Conservation (phyloP, 306 rosid species). For the Sphenostylis stenocarpa region DNA sequence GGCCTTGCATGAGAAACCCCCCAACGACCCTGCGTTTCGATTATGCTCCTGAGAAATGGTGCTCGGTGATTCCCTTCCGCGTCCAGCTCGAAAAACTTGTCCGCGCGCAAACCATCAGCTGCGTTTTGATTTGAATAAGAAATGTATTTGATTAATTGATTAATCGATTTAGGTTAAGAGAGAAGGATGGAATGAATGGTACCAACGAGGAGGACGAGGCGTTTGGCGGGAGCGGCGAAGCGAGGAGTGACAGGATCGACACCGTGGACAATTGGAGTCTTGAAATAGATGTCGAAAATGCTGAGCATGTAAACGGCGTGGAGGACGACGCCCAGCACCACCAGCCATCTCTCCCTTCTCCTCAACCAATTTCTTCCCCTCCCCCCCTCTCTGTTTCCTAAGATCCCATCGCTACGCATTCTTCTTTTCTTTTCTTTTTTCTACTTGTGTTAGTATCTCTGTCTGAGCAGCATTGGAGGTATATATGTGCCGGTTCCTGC, state of each 20-base stretch:
- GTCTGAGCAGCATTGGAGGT: neutral
- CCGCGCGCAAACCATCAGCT: conserved; percentile 95
- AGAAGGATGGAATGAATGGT: neutral
- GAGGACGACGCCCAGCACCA: conserved; percentile 68
- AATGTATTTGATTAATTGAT: neutral
- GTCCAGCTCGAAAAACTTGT: conserved; percentile 86
- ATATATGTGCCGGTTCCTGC: too few relatives aligned
- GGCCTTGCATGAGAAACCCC: conserved; percentile 98
- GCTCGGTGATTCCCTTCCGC: conserved; percentile 67
- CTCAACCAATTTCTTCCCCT: conserved; percentile 52
- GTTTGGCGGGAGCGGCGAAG: conserved; percentile 78
- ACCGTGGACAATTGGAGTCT: conserved; percentile 82
- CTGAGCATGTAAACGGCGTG: conserved; percentile 92
- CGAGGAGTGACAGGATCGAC: conserved; percentile 73
- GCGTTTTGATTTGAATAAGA: conserved; percentile 22
- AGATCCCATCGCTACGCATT: conserved; percentile 59
- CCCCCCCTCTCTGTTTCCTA: conserved; percentile 42
- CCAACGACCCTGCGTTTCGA: conserved; percentile 79
- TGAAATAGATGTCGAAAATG: conserved; percentile 88
- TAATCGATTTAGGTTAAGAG: neutral
- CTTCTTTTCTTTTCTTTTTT: neutral
- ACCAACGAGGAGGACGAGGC: conserved; percentile 78
- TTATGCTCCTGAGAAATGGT: conserved; percentile 73
- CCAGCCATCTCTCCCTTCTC: conserved; percentile 76
- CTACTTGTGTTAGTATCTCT: neutral